Conservation (phyloP, 148 eudicot species). For the Rhododendron vialii region DNA sequence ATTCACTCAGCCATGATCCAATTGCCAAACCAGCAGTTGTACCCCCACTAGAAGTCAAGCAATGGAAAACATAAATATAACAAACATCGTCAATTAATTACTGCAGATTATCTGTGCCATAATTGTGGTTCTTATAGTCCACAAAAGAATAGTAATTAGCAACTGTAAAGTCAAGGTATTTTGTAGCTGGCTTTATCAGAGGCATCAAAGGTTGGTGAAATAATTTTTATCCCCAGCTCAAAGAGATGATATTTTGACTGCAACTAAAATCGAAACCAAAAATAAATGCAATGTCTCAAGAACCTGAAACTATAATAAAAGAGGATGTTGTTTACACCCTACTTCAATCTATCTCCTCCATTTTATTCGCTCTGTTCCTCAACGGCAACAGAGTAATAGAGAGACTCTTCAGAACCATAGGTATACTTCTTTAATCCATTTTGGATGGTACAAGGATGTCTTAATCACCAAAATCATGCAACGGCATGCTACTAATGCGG, state of each 20-base stretch:
- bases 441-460: background rate
- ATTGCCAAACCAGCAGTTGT: constrained; percentile 86
- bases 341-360: background rate
- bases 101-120: background rate
- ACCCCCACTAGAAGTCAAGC: constrained; percentile 66
- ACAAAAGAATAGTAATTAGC: background rate
- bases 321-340: background rate
- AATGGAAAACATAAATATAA: constrained; percentile 7
- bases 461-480: background rate
- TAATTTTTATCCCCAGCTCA: background rate
- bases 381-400: background rate
- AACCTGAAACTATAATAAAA: background rate
- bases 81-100: background rate
- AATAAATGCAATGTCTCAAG: background rate
- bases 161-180: background rate
- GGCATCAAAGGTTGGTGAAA: background rate
- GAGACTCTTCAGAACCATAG: background rate
- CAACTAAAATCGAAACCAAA: background rate
- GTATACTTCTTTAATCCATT: background rate
- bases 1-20: constrained; percentile 68
- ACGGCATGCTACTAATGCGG: background rate
- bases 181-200: background rate
- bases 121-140: background rate
- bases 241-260: background rate
- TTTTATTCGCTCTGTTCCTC: background rate